phyloP scores from a whole-genome alignment of 768 basidiomycete species.

The Ramaria sp. region DNA sequence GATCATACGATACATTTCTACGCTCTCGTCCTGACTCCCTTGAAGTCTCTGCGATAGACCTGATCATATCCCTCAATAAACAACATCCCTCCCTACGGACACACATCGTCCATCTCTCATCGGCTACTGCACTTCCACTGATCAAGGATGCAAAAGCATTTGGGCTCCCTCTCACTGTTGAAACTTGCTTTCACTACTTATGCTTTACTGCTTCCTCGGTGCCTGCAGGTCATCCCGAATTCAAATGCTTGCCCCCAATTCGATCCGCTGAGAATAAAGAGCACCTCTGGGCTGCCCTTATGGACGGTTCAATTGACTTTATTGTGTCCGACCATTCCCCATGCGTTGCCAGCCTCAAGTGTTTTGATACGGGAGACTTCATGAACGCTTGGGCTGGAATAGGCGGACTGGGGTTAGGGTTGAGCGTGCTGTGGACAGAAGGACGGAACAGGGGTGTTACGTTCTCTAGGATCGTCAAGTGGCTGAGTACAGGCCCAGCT shows the following conservation, averaged over 20 bases:
- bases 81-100: slow-evolving; percentile 60
- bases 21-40: slow-evolving; percentile 71
- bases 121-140: slow-evolving; percentile 67
- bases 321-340: slow-evolving; percentile 97
- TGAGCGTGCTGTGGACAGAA: slow-evolving; percentile 87
- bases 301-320: slow-evolving; percentile 78
- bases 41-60: slow-evolving; percentile 71
- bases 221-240: slow-evolving; percentile 68
- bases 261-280: slow-evolving; percentile 64
- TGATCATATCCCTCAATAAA: slow-evolving; percentile 58
- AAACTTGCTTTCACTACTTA: slow-evolving; percentile 98
- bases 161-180: slow-evolving; percentile 64
- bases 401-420: slow-evolving; percentile 79
- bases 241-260: slow-evolving; percentile 96
- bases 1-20: slow-evolving; percentile 72
- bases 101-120: slow-evolving; percentile 94
- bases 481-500: slow-evolving; percentile 68
- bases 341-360: slow-evolving; percentile 75
- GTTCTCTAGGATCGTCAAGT: slow-evolving; percentile 56
- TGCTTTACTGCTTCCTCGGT: slow-evolving; percentile 64
- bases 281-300: slow-evolving; percentile 69
- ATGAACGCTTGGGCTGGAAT: slow-evolving; percentile 96
- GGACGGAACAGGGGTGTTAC: slow-evolving; percentile 45
- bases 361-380: slow-evolving; percentile 61
- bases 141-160: slow-evolving; percentile 58